Evolutionary conservation across 306 rosid species (phyloP).

Genomic region (Prinsepia uniflora): DNA sequence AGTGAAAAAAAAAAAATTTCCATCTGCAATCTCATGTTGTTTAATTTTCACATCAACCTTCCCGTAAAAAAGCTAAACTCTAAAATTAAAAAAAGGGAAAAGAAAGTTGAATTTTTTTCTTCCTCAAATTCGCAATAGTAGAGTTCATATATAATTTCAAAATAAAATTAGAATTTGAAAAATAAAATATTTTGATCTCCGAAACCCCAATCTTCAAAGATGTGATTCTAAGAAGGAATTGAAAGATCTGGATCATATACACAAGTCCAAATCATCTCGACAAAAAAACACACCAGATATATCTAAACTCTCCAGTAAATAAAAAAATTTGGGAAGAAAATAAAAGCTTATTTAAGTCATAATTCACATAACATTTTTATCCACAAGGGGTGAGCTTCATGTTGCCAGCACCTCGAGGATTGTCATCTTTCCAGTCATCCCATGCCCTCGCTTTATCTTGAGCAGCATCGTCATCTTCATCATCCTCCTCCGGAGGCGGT

Average conservation of each 20-base stretch:
- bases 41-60: too few species aligned
- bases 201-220: too few species aligned
- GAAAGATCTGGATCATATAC: not conserved
- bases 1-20: too few species aligned
- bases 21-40: too few species aligned
- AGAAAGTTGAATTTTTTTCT: too few species aligned
- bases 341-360: not conserved
- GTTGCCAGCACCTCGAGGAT: conserved; percentile 95
- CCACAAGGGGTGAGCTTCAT: conserved; percentile 94
- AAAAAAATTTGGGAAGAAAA: not conserved
- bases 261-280: not conserved
- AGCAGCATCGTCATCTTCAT: conserved; percentile 81
- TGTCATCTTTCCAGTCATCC: conserved; percentile 99
- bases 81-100: too few species aligned
- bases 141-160: too few species aligned
- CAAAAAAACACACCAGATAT: not conserved
- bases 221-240: too few species aligned
- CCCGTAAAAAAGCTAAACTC: too few species aligned
- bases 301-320: not conserved
- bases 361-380: conserved; percentile 22
- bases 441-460: conserved; percentile 86
- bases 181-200: too few species aligned
- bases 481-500: conserved; percentile 47
- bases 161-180: too few species aligned
- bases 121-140: too few species aligned